Evolutionary conservation across 345 rosid species (phyloP).

Genomic region (rapeseed (Brassica napus)): DNA sequence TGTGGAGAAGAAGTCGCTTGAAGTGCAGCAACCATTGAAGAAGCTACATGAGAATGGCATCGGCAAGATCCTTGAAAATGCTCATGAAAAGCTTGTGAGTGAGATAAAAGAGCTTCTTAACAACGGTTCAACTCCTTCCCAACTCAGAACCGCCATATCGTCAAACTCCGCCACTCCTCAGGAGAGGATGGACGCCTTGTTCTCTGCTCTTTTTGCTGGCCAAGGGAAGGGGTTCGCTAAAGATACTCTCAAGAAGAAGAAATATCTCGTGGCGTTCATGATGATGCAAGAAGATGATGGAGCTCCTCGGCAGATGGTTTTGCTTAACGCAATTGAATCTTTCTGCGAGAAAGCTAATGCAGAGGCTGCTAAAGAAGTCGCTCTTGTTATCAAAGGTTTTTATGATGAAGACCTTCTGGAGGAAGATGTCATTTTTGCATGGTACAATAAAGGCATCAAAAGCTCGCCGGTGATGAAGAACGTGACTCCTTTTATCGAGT

Average conservation of each 20-base stretch:
- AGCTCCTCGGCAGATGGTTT: slow-evolving; percentile 44
- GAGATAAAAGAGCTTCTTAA: slow-evolving; percentile 46
- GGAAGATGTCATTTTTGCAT: slow-evolving; percentile 53
- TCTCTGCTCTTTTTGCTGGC: slow-evolving; percentile 49
- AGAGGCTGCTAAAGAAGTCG: slow-evolving; percentile 51
- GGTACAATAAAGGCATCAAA: slow-evolving; percentile 55
- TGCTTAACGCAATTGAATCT: slow-evolving; percentile 51
- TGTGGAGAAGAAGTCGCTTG: slow-evolving; percentile 33
- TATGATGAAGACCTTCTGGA: slow-evolving; percentile 66
- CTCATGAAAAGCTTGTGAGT: slow-evolving; percentile 38
- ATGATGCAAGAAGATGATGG: slow-evolving; percentile 39
- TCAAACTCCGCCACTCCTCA: slow-evolving; percentile 42
- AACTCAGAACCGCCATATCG: slow-evolving; percentile 33
- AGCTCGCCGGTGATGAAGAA: slow-evolving; percentile 51
- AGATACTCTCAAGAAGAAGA: slow-evolving; percentile 52
- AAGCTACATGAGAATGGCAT: slow-evolving; percentile 33
- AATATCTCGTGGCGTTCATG: slow-evolving; percentile 48
- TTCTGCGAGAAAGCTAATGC: slow-evolving; percentile 43
- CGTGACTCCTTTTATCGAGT: slow-evolving; percentile 58
- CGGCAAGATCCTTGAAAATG: slow-evolving; percentile 18
- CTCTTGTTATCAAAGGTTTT: slow-evolving; percentile 59
- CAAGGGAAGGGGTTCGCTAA: slow-evolving; percentile 54
- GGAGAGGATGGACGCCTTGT: slow-evolving; percentile 54
- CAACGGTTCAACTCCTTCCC: slow-evolving; percentile 41
- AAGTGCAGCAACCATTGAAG: background rate